Evolutionary conservation across 1,284 basidiomycete species (phyloP).

Genomic region (Apiotrichum montevideense): DNA sequence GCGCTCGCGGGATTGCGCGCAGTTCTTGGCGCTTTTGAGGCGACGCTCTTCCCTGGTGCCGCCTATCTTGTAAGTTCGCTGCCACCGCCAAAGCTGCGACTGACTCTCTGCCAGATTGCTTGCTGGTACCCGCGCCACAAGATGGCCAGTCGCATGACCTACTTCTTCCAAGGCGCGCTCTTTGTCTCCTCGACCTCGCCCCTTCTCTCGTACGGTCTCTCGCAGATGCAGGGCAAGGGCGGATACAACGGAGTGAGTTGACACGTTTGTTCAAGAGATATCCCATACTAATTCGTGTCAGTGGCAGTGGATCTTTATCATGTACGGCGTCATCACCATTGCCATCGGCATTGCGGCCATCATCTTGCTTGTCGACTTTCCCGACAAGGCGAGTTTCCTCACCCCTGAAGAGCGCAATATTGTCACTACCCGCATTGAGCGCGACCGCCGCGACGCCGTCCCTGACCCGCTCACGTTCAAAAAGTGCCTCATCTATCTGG

Average conservation of each 20-base stretch:
- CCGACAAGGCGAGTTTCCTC: conserved; percentile 13
- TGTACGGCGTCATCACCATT: conserved; percentile 12
- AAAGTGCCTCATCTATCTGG: conserved; percentile 39
- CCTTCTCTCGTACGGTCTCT: conserved; percentile 14
- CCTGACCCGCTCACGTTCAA: conserved; percentile 42
- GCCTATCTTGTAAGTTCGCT: conserved; percentile 34
- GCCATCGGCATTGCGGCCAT: conserved; percentile 6
- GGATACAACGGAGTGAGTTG: conserved; percentile 2
- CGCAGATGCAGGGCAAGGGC: conserved; percentile 2
- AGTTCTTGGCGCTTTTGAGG: conserved; percentile 46
- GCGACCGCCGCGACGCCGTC: conserved; percentile 38
- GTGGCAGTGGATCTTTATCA: conserved; percentile 18
- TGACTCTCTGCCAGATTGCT: conserved; percentile 25
- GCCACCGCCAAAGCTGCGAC: too few species aligned
- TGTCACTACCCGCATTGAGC: conserved; percentile 11
- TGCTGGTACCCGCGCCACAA: conserved; percentile 49
- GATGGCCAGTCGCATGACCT: conserved; percentile 39
- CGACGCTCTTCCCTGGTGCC: conserved; percentile 39
- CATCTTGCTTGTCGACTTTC: conserved; percentile 14
- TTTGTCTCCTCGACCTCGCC: conserved; percentile 12
- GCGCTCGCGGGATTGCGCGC: conserved; percentile 44
- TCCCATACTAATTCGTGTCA: background rate
- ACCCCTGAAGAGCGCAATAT: conserved; percentile 7
- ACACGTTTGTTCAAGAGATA: background rate
- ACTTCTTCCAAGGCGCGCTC: conserved; percentile 37